Conservation (phyloP, 2,329 filamentous ascomycete species). For the Amphichorda felina region DNA sequence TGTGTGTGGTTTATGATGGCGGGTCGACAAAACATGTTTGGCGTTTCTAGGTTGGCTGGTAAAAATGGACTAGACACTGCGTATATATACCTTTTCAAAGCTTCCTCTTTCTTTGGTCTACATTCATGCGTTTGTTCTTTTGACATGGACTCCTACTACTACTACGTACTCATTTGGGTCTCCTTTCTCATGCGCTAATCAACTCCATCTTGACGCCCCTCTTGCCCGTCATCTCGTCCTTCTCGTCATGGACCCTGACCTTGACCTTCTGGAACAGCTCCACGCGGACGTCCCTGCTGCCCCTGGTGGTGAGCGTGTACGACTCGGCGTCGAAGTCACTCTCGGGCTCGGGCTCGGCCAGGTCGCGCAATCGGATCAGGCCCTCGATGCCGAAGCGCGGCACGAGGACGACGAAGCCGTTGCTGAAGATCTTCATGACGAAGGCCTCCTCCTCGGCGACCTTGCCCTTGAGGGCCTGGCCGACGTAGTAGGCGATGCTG, state of each 20-base stretch:
- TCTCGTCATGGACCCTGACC: conserved; percentile 82
- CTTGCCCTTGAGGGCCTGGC: conserved; percentile 77
- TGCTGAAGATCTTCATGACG: conserved; percentile 94
- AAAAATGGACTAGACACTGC: conserved; percentile 1
- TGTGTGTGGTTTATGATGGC: no score
- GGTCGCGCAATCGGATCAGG: conserved; percentile 73
- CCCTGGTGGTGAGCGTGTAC: conserved; percentile 58
- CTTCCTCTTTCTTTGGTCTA: background rate
- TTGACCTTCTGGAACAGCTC: conserved; percentile 88
- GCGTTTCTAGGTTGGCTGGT: conserved; percentile 1
- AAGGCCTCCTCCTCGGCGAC: conserved; percentile 80
- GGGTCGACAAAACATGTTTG: background rate
- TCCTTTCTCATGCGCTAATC: conserved; percentile 21
- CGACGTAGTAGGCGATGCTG: conserved; percentile 95
- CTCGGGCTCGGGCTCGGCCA: conserved; percentile 67
- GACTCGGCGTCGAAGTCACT: conserved; percentile 77
- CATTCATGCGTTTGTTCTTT: background rate
- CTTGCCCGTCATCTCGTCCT: conserved; percentile 94
- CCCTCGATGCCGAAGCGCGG: conserved; percentile 93
- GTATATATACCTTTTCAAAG: background rate
- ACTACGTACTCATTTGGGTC: background rate
- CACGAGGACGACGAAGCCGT: conserved; percentile 94
- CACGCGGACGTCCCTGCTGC: conserved; percentile 45
- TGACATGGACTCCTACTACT: no score
- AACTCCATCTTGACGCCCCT: conserved; percentile 73